A percentile compares a stretch with the other conserved stretches of the same genome.
These are phyloP conservation scores for Aureobasidium lini DNA, from an alignment of 2,329 filamentous ascomycete species.

Conservation along the genomic window DNA sequence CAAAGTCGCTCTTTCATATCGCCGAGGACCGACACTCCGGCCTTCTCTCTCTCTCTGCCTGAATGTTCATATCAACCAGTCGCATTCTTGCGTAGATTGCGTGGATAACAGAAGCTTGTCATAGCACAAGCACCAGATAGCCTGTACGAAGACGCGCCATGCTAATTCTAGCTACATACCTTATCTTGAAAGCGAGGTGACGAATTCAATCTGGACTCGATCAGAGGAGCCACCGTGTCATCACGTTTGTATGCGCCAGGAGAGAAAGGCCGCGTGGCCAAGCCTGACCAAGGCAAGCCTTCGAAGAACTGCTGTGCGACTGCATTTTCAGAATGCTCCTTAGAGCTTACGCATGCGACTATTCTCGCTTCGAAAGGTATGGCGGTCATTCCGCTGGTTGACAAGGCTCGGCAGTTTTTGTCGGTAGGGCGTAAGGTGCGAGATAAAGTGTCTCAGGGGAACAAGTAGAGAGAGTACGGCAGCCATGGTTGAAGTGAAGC, in stretches of 20 bases:
- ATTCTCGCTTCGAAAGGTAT: too few species aligned
- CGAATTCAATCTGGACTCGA: conserved; percentile 4
- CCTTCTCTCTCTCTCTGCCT: background rate
- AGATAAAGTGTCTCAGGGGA: background rate
- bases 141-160: background rate
- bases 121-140: background rate
- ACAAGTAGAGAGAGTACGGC: too few species aligned
- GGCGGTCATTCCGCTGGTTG: background rate
- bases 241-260: background rate
- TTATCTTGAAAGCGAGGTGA: background rate
- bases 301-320: background rate
- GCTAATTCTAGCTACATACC: background rate
- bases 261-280: conserved; percentile 8
- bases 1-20: background rate
- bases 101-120: background rate
- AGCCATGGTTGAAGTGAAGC: too few species aligned
- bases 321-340: background rate
- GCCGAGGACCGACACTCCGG: background rate
- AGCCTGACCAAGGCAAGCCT: background rate
- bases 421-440: background rate
- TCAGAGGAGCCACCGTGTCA: conserved; percentile 7
- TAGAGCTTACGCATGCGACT: background rate
- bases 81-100: background rate
- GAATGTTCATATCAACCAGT: background rate
- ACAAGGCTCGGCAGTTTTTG: background rate